Evolutionary conservation across 164 flowering plant species (phyloP).

Genomic region (Chimonanthus salicifolius): DNA sequence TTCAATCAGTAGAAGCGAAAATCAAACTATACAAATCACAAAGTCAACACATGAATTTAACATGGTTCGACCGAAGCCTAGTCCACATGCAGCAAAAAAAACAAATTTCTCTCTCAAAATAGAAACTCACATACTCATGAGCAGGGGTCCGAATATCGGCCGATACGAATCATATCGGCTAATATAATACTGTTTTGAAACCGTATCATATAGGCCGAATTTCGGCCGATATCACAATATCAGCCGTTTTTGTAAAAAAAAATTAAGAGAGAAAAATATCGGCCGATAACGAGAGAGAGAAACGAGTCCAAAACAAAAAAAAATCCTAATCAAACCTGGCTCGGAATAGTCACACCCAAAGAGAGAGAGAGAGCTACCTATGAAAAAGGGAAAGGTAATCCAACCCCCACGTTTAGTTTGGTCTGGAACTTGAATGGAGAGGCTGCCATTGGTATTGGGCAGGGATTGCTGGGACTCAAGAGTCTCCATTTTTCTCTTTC

Average conservation of each 20-base stretch:
- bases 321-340: background rate
- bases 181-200: too few species aligned
- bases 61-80: background rate
- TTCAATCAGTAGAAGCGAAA: too few species aligned
- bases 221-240: too few species aligned
- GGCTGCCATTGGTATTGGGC: background rate
- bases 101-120: too few species aligned
- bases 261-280: too few species aligned
- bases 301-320: too few species aligned
- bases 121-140: too few species aligned
- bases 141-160: too few species aligned
- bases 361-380: constrained; percentile 7
- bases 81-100: background rate
- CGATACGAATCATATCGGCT: too few species aligned
- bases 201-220: too few species aligned
- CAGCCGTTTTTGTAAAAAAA: too few species aligned
- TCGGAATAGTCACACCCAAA: background rate
- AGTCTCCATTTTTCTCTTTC: background rate
- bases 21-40: constrained; percentile 13
- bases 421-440: background rate
- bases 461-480: background rate
- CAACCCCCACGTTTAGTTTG: constrained; percentile 7
- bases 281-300: too few species aligned
- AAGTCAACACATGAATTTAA: constrained; percentile 8
- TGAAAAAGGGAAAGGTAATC: constrained; percentile 12